These are phyloP conservation scores for Houttuynia cordata DNA, from an alignment of 164 flowering plant species.

Conservation along the genomic window DNA sequence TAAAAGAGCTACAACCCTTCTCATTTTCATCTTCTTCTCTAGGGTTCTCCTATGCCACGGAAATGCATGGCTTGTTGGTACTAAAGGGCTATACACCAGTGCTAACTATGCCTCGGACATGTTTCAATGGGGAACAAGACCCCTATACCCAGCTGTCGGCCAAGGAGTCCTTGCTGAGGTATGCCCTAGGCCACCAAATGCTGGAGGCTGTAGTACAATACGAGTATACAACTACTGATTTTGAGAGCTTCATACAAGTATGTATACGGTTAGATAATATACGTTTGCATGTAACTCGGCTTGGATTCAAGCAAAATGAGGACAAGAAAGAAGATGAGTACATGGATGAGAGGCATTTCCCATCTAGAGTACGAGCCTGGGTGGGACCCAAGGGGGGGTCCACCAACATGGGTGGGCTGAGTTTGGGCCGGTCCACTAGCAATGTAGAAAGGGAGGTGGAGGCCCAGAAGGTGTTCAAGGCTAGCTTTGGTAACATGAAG, in stretches of 20 bases:
- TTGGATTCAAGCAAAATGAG: conserved; percentile 29
- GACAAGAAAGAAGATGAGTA: conserved; percentile 20
- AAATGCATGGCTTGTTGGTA: conserved; percentile 61
- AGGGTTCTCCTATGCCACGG: conserved; percentile 55
- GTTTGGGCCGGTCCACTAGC: conserved; percentile 62
- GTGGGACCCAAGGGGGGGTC: conserved; percentile 78
- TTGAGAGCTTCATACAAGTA: conserved; percentile 39
- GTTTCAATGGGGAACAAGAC: conserved; percentile 6
- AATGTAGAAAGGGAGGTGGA: conserved; percentile 42
- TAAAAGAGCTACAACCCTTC: conserved; percentile 23
- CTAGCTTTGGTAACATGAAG: conserved; percentile 40
- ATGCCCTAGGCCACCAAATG: conserved; percentile 79
- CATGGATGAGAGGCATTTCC: conserved; percentile 48
- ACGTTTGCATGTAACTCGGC: conserved; percentile 55
- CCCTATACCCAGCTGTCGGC: conserved; percentile 26
- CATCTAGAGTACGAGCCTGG: conserved; percentile 53
- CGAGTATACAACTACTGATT: conserved; percentile 43
- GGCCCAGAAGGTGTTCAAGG: conserved; percentile 33
- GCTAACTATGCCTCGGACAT: conserved; percentile 31
- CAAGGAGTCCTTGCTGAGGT: conserved; percentile 47
- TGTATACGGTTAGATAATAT: conserved; percentile 61
- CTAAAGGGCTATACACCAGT: conserved; percentile 62
- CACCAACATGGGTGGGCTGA: conserved; percentile 39
- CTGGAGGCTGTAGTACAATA: conserved; percentile 65
- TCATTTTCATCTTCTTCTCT: conserved; percentile 3